Base-by-base conservation (phyloP, 73 alveolate genomes). In the Effrenium voratum region DNA sequence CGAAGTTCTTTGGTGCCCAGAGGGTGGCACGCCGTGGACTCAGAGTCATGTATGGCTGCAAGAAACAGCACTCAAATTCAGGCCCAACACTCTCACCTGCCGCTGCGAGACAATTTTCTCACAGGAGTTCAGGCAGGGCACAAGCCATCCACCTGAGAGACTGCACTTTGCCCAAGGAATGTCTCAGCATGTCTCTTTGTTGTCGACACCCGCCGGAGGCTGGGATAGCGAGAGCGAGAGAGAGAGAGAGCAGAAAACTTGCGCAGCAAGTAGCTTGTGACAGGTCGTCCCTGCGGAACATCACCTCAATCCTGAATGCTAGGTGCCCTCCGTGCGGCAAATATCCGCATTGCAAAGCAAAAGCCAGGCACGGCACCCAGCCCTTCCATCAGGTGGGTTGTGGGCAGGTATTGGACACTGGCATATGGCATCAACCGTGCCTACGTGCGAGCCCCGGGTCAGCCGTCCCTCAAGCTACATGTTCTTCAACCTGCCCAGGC, bases 201-300 rank as follows among this genome's bases (percentile, higher is more conserved):
- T 83, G 95, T 87, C 70, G 95, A 87, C 36, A 60, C 75, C 26
- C 95, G 95, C 32, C 95, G 95, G 38, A 87, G 93, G 93, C 81
- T 6, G 8, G 41, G 86, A 41, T 3, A 15, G 5, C 22, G 50
- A 41, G 30, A 70, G 44, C 8, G 63, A 52, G 63, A 52, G 63
- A 52, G 63, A 52, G 63, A 52, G 63, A 52, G 63, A 52, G 63
- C 8, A 19, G 19, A 19, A 52, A 52, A 12, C 19, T 52, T 8
- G 63, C 19, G 63, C 63, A 19, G 63, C 63, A 19, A 52, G 63
- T 52, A 52, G 63, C 8, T 12, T 43, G 3, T 5, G 28, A 40
- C 59, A 84, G 95, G 84, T 87, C 95, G 22, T 87, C 95, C 0
- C 49, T 87, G 84, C 63, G 95, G 50, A 87, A 87, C 84, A 87